These are phyloP conservation scores for Blastobotrys petasosporus DNA, from an alignment of 1,139 yeast genomes.

Conservation along the genomic window DNA sequence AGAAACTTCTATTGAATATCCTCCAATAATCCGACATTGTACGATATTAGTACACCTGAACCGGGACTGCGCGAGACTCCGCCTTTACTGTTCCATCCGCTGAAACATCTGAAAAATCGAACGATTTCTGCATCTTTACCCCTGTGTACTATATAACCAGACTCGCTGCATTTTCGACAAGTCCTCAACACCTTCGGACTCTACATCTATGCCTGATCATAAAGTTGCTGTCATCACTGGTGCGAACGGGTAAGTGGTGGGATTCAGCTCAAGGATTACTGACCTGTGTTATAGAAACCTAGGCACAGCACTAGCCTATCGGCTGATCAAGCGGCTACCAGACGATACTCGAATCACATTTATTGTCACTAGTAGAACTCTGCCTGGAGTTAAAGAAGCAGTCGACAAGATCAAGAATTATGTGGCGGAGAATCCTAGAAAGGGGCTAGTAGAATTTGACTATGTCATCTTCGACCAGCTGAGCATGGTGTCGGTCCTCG, in stretches of 20 bases:
- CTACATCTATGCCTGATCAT: background rate
- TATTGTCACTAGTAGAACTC: slow-evolving; percentile 81
- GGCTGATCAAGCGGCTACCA: slow-evolving; percentile 59
- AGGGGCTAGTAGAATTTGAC: slow-evolving; percentile 70
- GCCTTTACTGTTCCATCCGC: too few species aligned
- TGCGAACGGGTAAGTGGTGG: slow-evolving; percentile 43
- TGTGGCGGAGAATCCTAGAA: slow-evolving; percentile 31
- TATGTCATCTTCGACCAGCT: slow-evolving; percentile 81
- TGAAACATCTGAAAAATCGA: too few species aligned
- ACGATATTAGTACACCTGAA: too few species aligned
- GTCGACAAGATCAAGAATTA: slow-evolving; percentile 54
- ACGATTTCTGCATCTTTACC: too few species aligned
- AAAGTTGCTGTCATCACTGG: slow-evolving; percentile 54
- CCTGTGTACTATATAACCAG: too few species aligned
- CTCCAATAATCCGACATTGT: too few species aligned
- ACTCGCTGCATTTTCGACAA: too few species aligned
- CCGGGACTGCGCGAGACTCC: too few species aligned
- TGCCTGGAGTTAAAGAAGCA: slow-evolving; percentile 77
- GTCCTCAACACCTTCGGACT: too few species aligned
- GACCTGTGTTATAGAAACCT: slow-evolving; percentile 53
- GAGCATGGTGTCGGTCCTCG: slow-evolving; percentile 79
- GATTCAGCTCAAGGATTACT: background rate
- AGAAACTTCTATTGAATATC: too few species aligned
- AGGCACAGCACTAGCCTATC: slow-evolving; percentile 77
- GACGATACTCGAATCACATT: slow-evolving; percentile 56